A percentile compares a stretch with the other conserved stretches of the same genome.
These are phyloP conservation scores for Misopates orontium DNA, from an alignment of 257 asterid genomes.

Conservation along the genomic window DNA sequence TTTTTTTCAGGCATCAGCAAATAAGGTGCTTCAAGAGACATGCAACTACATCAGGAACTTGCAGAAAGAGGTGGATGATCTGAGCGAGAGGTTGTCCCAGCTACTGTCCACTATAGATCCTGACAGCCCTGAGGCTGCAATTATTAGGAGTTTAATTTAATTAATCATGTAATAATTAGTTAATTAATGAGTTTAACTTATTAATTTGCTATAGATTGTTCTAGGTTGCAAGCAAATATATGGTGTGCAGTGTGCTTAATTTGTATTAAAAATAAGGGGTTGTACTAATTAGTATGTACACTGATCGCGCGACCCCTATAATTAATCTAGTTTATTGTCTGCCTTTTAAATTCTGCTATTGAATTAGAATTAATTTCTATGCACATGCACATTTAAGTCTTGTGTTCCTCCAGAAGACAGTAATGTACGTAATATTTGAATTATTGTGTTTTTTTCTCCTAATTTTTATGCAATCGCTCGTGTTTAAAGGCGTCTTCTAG, in stretches of 20 bases:
- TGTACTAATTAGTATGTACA: no score
- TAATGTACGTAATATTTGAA: no score
- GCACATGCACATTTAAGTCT: no score
- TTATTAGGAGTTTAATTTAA: slow-evolving; percentile 75
- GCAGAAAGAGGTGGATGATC: slow-evolving; percentile 87
- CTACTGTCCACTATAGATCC: slow-evolving; percentile 75
- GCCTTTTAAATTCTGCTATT: no score
- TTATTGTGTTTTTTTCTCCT: not conserved
- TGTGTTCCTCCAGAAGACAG: no score
- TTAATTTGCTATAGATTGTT: not conserved
- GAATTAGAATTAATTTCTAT: no score
- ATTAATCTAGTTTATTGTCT: no score
- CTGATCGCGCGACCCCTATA: no score
- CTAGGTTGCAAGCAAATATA: no score
- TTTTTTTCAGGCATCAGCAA: slow-evolving; percentile 67
- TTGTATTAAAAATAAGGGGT: no score
- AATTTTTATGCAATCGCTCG: not conserved
- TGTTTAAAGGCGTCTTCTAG: not conserved
- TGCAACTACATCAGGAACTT: slow-evolving; percentile 83
- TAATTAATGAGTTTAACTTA: slow-evolving; percentile 1
- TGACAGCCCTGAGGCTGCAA: slow-evolving; percentile 89
- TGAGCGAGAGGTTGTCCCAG: slow-evolving; percentile 87
- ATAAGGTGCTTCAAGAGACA: slow-evolving; percentile 87
- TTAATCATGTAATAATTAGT: slow-evolving; percentile 11
- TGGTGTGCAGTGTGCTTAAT: no score